phyloP scores from a whole-genome alignment of 441 rosid species.

The Melastoma candidum region DNA sequence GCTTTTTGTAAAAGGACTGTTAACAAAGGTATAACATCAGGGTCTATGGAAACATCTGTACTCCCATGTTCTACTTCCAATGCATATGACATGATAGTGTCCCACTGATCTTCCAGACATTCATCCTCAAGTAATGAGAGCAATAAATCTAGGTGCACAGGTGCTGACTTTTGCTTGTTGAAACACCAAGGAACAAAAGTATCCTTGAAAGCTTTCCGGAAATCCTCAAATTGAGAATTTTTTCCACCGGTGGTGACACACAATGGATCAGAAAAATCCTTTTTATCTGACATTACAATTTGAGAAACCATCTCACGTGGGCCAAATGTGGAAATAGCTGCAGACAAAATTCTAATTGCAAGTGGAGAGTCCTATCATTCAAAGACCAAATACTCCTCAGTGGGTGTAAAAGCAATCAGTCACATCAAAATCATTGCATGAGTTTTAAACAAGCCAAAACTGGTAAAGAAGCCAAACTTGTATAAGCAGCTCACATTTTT shows the following conservation, averaged over 20 bases:
- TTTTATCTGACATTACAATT: slow-evolving; percentile 27
- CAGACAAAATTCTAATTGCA: slow-evolving; percentile 64
- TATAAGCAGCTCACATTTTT: too few species aligned
- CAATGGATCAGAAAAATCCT: slow-evolving; percentile 14
- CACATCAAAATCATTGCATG: neutral
- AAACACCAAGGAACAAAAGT: slow-evolving; percentile 87
- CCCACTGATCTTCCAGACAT: slow-evolving; percentile 72
- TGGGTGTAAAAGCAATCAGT: neutral
- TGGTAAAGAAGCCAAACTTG: too few species aligned
- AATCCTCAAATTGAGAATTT: slow-evolving; percentile 34
- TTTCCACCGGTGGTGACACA: slow-evolving; percentile 23
- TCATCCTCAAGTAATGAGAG: slow-evolving; percentile 74
- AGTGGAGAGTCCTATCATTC: slow-evolving; percentile 48
- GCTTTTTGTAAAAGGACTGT: slow-evolving; percentile 64
- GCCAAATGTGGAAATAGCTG: slow-evolving; percentile 71
- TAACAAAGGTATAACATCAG: slow-evolving; percentile 30
- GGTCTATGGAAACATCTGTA: slow-evolving; percentile 23
- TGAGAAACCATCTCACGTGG: slow-evolving; percentile 43
- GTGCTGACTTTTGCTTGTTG: slow-evolving; percentile 29
- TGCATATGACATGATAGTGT: slow-evolving; percentile 47
- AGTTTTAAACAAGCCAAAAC: too few species aligned
- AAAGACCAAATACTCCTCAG: slow-evolving; percentile 12
- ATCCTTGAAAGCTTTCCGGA: slow-evolving; percentile 51
- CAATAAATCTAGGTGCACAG: slow-evolving; percentile 65
- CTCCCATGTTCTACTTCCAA: slow-evolving; percentile 28